A percentile compares a stretch with the other conserved stretches of the same genome.
These are phyloP conservation scores for Mycosphaerelloides madeirae DNA, from an alignment of 2,329 filamentous ascomycete genomes.

Conservation along the genomic window DNA sequence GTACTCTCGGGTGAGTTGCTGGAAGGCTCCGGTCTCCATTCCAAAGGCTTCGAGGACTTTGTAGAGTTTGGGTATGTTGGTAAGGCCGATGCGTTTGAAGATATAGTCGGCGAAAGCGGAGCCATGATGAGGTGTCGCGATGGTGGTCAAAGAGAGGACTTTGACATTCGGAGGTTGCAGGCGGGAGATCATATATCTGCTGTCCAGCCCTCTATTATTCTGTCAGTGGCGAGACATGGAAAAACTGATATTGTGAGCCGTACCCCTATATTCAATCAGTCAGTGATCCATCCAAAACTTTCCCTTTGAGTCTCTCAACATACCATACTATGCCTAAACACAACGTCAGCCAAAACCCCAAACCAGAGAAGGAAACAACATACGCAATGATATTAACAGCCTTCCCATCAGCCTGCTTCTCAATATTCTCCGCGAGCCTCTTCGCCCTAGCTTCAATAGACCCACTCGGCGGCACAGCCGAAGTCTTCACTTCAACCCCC, in stretches of 20 bases:
- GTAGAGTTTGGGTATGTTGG: slow-evolving; percentile 52
- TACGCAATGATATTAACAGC: slow-evolving; percentile 62
- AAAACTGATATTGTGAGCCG: neutral
- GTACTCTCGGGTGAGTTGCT: slow-evolving; percentile 56
- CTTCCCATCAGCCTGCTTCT: slow-evolving; percentile 49
- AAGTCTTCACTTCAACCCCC: slow-evolving; percentile 58
- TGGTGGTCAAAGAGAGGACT: slow-evolving; percentile 64
- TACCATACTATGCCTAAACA: slow-evolving; percentile 17
- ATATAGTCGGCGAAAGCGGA: slow-evolving; percentile 60
- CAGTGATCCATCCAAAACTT: slow-evolving; percentile 2
- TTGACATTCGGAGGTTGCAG: slow-evolving; percentile 62
- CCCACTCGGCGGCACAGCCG: slow-evolving; percentile 55
- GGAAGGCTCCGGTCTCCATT: slow-evolving; percentile 56
- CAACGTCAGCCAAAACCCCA: slow-evolving; percentile 12
- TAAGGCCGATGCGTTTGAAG: slow-evolving; percentile 52
- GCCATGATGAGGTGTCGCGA: slow-evolving; percentile 58
- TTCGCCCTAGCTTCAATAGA: slow-evolving; percentile 56
- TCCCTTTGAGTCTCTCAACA: neutral
- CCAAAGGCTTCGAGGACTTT: slow-evolving; percentile 51
- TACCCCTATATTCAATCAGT: slow-evolving; percentile 19
- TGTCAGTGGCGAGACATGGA: slow-evolving; percentile 3
- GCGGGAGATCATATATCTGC: slow-evolving; percentile 60
- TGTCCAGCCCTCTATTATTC: slow-evolving; percentile 55
- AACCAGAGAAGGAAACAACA: slow-evolving; percentile 26
- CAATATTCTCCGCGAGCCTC: slow-evolving; percentile 51